Conservation (phyloP, 768 basidiomycete genomes). For the Suillus plorans region DNA sequence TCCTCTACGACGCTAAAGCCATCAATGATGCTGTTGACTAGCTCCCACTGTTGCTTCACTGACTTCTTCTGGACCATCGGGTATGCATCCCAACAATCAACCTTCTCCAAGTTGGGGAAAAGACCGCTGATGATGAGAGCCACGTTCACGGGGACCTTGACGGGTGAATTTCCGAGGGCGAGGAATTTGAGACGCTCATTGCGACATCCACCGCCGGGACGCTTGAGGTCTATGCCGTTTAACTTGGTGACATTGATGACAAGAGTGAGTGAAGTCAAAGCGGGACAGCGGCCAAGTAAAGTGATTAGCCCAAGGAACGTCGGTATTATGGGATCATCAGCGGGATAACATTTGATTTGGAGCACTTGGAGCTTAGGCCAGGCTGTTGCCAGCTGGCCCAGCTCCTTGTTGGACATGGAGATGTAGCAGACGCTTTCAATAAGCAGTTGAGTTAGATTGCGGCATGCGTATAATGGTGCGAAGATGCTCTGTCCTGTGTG, state of each 20-base stretch:
- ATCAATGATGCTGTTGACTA: neutral
- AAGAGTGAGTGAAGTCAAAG: constrained; percentile 17
- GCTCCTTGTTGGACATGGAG: constrained; percentile 17
- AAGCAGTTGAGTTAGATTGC: neutral
- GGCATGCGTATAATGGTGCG: neutral
- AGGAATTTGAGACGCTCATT: neutral
- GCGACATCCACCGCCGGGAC: neutral
- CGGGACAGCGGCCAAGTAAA: constrained; percentile 14
- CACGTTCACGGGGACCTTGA: constrained; percentile 12
- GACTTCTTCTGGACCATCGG: neutral
- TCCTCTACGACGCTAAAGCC: neutral
- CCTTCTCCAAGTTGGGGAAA: constrained; percentile 18
- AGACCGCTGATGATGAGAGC: constrained; percentile 14
- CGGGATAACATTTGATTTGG: constrained; percentile 14
- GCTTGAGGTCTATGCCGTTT: neutral
- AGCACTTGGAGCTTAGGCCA: constrained; percentile 25
- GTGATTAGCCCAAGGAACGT: constrained; percentile 16
- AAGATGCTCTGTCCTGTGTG: neutral
- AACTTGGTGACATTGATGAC: constrained; percentile 17
- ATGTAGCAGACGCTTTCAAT: constrained; percentile 10
- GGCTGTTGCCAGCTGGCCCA: constrained; percentile 14
- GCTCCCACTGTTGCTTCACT: neutral
- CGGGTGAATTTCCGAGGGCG: constrained; percentile 20
- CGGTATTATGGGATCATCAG: constrained; percentile 13
- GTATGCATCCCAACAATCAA: constrained; percentile 22